Percentiles rank a stretch among this genome's conserved stretches.
These are phyloP conservation scores for Lentinula edodes DNA, from an alignment of 768 basidiomycete genomes.

Conservation along the genomic window DNA sequence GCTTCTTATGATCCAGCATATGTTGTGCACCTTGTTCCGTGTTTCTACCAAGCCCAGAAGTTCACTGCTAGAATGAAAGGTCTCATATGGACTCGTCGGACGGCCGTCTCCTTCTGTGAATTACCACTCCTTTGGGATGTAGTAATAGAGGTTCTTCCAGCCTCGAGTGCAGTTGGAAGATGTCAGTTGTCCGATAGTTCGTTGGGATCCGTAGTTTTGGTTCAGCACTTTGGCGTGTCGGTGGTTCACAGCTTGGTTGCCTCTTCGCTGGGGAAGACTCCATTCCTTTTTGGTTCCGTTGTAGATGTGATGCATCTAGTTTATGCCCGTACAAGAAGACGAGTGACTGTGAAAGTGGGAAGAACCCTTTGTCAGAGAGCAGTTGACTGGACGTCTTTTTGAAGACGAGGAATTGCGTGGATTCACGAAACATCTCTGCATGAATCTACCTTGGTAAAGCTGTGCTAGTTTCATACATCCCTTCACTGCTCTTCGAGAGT, in stretches of 20 bases:
- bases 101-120: neutral
- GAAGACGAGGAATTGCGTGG: neutral
- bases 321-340: neutral
- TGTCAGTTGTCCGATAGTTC: neutral
- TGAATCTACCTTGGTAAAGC: neutral
- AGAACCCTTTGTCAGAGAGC: neutral
- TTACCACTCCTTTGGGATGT: slow-evolving; percentile 4
- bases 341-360: neutral
- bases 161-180: slow-evolving; percentile 2
- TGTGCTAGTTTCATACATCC: neutral
- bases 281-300: neutral
- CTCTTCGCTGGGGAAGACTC: neutral
- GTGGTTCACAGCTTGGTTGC: neutral
- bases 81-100: neutral
- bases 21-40: neutral
- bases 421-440: neutral
- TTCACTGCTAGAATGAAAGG: neutral
- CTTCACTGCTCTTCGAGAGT: slow-evolving; percentile 6
- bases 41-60: neutral
- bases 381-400: neutral
- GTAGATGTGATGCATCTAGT: neutral
- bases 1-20: neutral
- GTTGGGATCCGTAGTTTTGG: neutral
- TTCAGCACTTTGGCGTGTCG: neutral
- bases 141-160: slow-evolving; percentile 4